Evolutionary conservation across 352 stramenopile genomes (phyloP), one percentile per base, ranked within the genome.

Genomic region (Phytophthora cryptogea): DNA sequence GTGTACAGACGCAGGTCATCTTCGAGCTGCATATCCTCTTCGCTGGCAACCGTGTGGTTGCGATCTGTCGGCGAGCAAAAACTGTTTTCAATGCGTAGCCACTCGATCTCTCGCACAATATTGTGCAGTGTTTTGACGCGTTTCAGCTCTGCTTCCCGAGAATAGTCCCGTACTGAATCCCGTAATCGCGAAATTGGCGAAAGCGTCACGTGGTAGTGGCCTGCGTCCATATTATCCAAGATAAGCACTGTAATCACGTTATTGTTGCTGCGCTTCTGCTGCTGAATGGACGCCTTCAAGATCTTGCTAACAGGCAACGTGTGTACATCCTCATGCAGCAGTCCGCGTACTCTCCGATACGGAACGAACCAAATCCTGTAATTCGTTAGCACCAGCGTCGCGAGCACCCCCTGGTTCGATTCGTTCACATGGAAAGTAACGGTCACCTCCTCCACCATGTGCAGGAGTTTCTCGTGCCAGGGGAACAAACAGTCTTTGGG

Each of bases 341-440:
- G 60, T 0, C 86, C 86, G 31, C 83, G 66, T 8, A 93, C 83
- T 43, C 81, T 76, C 6, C 75, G 80, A 54, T 94, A 94, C 10
- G 86, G 86, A 8, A 94, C 83, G 43, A 94, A 89, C 86, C 86
- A 94, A 43, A 94, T 76, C 8, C 86, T 76, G 58, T 92, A 94
- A 54, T 91, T 94, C 1, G 86, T 92, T 9, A 94, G 62, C 37
- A 94, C 78, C 20, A 94, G 58, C 17, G 83, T 91, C 5, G 83
- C 83, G 6, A 94, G 63, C 27, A 94, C 86, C 36, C 86, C 86
- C 50, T 94, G 86, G 49, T 94, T 94, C 6, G 70, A 84, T 31
- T 94, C 86, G 37, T 92, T 94, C 44, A 94, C 83, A 60, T 94
- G 86, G 48, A 94, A 94, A n/a, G 86, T 94, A 8, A 94, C 80